Base-by-base conservation (phyloP, 2,329 filamentous ascomycete genomes). In the Aspergillus ustus region DNA sequence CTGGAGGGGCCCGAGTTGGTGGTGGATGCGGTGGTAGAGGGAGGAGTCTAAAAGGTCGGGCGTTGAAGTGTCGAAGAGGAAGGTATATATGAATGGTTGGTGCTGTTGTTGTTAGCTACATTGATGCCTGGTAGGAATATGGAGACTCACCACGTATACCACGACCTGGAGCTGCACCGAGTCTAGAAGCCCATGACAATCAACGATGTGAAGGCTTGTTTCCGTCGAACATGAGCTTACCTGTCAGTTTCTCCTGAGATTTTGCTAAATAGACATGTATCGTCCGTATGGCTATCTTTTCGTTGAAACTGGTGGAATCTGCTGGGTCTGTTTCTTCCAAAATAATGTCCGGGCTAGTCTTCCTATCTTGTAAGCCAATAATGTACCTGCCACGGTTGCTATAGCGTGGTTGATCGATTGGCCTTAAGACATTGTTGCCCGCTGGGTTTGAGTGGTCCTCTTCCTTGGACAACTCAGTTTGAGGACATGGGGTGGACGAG, bases 31-130 rank as follows among this genome's bases (percentile, higher is more conserved):
- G 37, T 78, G 75, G 67, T 83, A 84, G 62, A 83, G 79, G 4
- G 76, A 71, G 17, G 77, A 75, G 13, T 77, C 74, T 5, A 74
- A 69, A 19, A 83, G 70, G 40, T 75, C 73, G 7, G 77, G 70
- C 8, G 80, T 80, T 51, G 76, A 69, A 6, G 76, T 70, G 52
- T 82, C 76, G 65, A 83, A 83, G 22, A 83, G 73, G 62, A 83
- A 83, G 6, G 80, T 79, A 65, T 82, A 83, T 64, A 83, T 79
- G 63, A 83, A 83, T n/a, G 81, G 81, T 73, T 78, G 78, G 62
- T 80, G 73, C 72, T 77, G 65, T 60, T 67, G 28, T 22, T 11
- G 40, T 62, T 51, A 67, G 69, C 57, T 60, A 17, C 7, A 34
- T 13, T 43, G 7, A 20, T 15, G n/a, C n/a, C 4, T 43, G 13